These are phyloP conservation scores for Neurospora sp. DNA, from an alignment of 2,329 filamentous ascomycete genomes.

Conservation along the genomic window DNA sequence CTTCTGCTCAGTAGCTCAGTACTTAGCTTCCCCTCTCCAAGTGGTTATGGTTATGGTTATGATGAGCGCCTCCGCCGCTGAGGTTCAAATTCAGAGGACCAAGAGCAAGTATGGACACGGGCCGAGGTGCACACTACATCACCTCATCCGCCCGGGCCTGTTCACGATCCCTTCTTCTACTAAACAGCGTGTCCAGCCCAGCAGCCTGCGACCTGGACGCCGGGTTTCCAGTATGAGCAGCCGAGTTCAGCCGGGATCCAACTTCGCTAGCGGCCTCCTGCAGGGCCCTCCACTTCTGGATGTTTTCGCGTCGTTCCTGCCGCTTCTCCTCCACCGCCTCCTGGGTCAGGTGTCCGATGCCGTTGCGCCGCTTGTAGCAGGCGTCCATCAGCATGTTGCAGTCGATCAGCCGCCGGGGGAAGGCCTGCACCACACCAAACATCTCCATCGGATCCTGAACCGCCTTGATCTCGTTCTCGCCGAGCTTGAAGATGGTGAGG, in stretches of 20 bases:
- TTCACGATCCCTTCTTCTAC: constrained; percentile 30
- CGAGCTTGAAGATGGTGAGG: constrained; percentile 81
- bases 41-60: not conserved
- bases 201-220: constrained; percentile 15
- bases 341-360: constrained; percentile 74
- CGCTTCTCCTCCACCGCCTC: constrained; percentile 70
- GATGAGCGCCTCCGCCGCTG: not conserved
- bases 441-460: constrained; percentile 88
- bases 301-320: constrained; percentile 50
- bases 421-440: constrained; percentile 84
- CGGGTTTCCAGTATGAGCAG: not conserved
- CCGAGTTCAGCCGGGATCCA: constrained; percentile 1
- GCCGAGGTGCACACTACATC: constrained; percentile 20
- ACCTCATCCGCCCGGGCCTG: constrained; percentile 21
- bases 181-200: constrained; percentile 31
- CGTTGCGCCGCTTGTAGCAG: constrained; percentile 71
- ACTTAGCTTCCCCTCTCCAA: not conserved
- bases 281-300: constrained; percentile 31
- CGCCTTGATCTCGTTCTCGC: constrained; percentile 68
- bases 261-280: constrained; percentile 25
- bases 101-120: constrained; percentile 12
- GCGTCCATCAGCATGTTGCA: constrained; percentile 74
- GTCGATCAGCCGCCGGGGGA: constrained; percentile 73
- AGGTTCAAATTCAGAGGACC: constrained; percentile 1
- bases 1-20: not conserved